phyloP scores from a whole-genome alignment of 768 basidiomycete species.

The Phallus indusiatus region DNA sequence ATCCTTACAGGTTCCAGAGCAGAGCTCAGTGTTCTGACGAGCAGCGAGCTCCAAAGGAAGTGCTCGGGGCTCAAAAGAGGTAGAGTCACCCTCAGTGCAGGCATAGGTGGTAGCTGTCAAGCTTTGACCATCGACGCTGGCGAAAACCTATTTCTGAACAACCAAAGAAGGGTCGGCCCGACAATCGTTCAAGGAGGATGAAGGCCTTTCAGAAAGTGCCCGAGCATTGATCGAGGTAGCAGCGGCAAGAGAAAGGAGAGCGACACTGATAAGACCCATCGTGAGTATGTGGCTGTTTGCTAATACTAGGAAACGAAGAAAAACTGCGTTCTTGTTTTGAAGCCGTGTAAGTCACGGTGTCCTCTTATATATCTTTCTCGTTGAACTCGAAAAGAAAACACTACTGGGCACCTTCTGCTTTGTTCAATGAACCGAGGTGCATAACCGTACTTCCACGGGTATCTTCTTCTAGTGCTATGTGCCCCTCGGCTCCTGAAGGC shows the following conservation, averaged over 20 bases:
- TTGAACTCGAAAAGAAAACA: neutral
- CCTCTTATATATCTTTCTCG: neutral
- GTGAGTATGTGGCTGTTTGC: neutral
- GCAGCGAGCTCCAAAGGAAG: neutral
- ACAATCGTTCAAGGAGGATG: neutral
- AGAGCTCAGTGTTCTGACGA: neutral
- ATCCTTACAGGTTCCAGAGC: neutral
- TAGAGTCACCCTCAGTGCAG: neutral
- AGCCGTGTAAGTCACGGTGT: too few species aligned
- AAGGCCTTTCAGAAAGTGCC: neutral
- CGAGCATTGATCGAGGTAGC: neutral
- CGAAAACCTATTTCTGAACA: neutral
- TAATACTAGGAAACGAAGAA: neutral
- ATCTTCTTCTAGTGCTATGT: too few species aligned
- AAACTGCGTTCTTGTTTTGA: neutral
- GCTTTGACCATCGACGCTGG: neutral
- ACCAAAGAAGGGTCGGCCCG: neutral
- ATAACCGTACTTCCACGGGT: too few species aligned
- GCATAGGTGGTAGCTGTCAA: neutral
- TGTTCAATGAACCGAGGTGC: neutral
- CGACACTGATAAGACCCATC: neutral
- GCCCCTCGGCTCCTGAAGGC: too few species aligned
- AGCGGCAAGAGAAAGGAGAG: neutral
- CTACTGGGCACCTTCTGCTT: neutral
- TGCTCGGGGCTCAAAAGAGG: neutral